Conservation (phyloP, 2,329 filamentous ascomycete species). For the Diplodia seriata region DNA sequence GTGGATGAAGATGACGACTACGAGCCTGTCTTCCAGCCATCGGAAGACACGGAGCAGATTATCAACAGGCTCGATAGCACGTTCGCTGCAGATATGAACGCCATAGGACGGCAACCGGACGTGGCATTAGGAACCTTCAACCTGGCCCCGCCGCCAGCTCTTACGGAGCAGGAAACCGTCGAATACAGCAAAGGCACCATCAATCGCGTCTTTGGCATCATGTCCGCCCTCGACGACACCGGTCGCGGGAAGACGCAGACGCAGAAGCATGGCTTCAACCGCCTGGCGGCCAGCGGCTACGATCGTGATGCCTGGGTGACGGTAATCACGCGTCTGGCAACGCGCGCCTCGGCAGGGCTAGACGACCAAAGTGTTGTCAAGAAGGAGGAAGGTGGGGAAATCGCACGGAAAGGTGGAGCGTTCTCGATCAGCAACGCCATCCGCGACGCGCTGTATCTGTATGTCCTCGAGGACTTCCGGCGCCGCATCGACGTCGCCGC, state of each 20-base stretch:
- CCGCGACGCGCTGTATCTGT: conserved; percentile 80
- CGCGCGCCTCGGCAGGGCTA: conserved; percentile 74
- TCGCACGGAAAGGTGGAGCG: conserved; percentile 41
- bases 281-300: conserved; percentile 82
- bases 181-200: conserved; percentile 78
- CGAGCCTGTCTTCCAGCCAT: conserved; percentile 82
- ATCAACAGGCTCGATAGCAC: conserved; percentile 77
- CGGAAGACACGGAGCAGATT: conserved; percentile 79
- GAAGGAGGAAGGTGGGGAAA: conserved; percentile 52
- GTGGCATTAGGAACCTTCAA: conserved; percentile 76
- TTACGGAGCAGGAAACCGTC: conserved; percentile 75
- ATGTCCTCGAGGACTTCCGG: conserved; percentile 91
- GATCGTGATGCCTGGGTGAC: conserved; percentile 92
- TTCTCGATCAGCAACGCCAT: conserved; percentile 71
- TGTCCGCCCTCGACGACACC: conserved; percentile 74
- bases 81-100: conserved; percentile 63
- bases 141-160: conserved; percentile 75
- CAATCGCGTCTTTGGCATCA: conserved; percentile 77
- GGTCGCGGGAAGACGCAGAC: conserved; percentile 52
- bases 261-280: conserved; percentile 74
- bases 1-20: conserved; percentile 89
- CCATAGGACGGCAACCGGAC: conserved; percentile 45
- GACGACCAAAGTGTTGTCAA: conserved; percentile 67
- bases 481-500: conserved; percentile 88
- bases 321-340: conserved; percentile 83